Conservation (phyloP, 805 yeast genomes). For the Ogataea salicorniae region DNA sequence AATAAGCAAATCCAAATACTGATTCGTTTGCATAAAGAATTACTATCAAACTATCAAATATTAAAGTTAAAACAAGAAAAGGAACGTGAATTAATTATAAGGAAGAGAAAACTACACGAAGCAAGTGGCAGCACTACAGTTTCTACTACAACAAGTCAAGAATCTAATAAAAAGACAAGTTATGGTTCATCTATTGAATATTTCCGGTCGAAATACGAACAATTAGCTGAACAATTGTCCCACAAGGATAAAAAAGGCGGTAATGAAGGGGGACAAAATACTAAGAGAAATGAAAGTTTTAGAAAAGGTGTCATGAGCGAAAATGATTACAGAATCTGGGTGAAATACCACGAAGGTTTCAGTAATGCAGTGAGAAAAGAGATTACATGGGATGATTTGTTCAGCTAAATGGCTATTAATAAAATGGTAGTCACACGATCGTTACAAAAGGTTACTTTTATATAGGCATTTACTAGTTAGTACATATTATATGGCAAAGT, state of each 20-base stretch:
- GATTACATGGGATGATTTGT: constrained; percentile 69
- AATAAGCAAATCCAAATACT: constrained; percentile 9
- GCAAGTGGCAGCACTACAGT: background rate
- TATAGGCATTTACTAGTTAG: too few relatives aligned
- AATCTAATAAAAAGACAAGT: constrained; percentile 5
- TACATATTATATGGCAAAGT: too few relatives aligned
- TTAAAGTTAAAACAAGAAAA: too few relatives aligned
- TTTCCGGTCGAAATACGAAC: constrained; percentile 39
- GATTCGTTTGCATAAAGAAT: constrained; percentile 12
- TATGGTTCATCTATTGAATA: constrained; percentile 30
- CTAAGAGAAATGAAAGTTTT: background rate
- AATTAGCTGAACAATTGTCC: constrained; percentile 11
- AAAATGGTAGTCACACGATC: too few relatives aligned
- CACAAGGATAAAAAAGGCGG: constrained; percentile 7
- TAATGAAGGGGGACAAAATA: background rate
- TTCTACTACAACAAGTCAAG: too few relatives aligned
- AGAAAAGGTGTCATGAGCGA: constrained; percentile 15
- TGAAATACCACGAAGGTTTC: constrained; percentile 88
- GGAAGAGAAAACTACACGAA: constrained; percentile 3
- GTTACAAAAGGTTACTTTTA: too few relatives aligned
- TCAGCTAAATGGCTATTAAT: constrained; percentile 19
- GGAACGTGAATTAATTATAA: too few relatives aligned
- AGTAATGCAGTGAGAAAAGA: constrained; percentile 87
- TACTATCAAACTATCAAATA: constrained; percentile 6
- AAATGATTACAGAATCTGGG: constrained; percentile 56